Base-by-base conservation (phyloP, 2,329 filamentous ascomycete species). In the Metarhizium anisopliae region DNA sequence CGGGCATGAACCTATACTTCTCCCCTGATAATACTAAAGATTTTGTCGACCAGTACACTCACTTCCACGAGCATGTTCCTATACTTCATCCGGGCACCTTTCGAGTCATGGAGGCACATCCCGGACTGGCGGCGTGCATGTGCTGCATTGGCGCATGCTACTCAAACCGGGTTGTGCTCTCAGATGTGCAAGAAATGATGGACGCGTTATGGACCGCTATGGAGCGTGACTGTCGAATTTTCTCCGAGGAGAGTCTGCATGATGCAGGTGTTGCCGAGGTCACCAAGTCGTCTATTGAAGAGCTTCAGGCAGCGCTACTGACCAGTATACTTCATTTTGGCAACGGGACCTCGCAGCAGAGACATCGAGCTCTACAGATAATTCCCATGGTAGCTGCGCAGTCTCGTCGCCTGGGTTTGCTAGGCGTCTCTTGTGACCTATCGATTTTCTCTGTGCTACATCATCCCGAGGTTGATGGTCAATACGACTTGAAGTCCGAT, bases 61-160 rank as follows among this genome's bases (percentile, higher is more conserved):
- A 88, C 68, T 90, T 85, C 68, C 84, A 89, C 67, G 79, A 82
- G 58, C 87, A 91, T 68, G 89, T 88, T 73, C 83, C 86, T 20
- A 78, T 88, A 61, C 77, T 90, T 53, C 86, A 91, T 65, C 78
- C 86, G 67, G 80, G 86, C 40, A 87, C 86, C 8, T 89, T 90
- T 70, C 80, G 83, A 64, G 79, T 87, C 54, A 75, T 80, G 59
- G 78, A 84, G 59, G 81, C 83, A 50, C 84, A 86, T 66, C 82
- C 84, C 58, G 84, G 85, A 60, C 76, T 90, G 58, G 73, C 89
- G 52, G 77, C 87, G 58, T 78, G 79, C 59, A 87, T 91, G 76
- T 83, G 87, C 64, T 89, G 84, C 66, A 77, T 89, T 62, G 87
- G 87, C 42, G 86, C 87, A 45, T 87, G 88, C 56, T 91, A 90